A percentile compares a stretch with the other conserved stretches of the same genome.
phyloP scores from a whole-genome alignment of 2,329 filamentous ascomycete genomes.

The Fusarium xylarioides region DNA sequence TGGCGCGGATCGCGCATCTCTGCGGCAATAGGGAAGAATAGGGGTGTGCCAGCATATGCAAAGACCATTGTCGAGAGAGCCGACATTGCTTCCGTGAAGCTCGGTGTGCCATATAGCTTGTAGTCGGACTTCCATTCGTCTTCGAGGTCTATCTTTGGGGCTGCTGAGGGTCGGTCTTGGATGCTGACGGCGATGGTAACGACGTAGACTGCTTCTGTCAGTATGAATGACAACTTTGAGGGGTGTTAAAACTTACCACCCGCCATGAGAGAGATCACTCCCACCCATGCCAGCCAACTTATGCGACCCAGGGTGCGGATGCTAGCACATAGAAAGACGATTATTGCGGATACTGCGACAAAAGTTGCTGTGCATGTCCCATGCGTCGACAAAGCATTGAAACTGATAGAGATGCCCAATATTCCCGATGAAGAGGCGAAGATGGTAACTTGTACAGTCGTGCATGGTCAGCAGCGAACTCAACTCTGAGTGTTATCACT shows the following conservation, averaged over 20 bases:
- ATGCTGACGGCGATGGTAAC: slow-evolving; percentile 39
- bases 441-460: slow-evolving; percentile 22
- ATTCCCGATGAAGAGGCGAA: slow-evolving; percentile 33
- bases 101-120: slow-evolving; percentile 43
- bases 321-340: slow-evolving; percentile 45
- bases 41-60: slow-evolving; percentile 49
- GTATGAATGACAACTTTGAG: not conserved
- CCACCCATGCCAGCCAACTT: slow-evolving; percentile 46
- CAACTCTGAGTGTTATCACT: not conserved
- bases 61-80: slow-evolving; percentile 49
- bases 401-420: slow-evolving; percentile 49
- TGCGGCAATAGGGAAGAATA: slow-evolving; percentile 46
- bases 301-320: slow-evolving; percentile 46
- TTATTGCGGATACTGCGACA: slow-evolving; percentile 47
- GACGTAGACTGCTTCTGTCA: slow-evolving; percentile 18
- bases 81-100: slow-evolving; percentile 46
- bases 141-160: not conserved
- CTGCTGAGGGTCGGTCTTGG: slow-evolving; percentile 29
- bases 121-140: slow-evolving; percentile 45
- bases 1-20: slow-evolving; percentile 46
- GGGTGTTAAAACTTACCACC: not conserved
- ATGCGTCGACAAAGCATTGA: slow-evolving; percentile 53
- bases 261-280: slow-evolving; percentile 31
- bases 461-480: not conserved
- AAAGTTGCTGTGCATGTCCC: slow-evolving; percentile 52